phyloP scores from a whole-genome alignment of 1,284 basidiomycete species.

The Macrocystidia cucumis region DNA sequence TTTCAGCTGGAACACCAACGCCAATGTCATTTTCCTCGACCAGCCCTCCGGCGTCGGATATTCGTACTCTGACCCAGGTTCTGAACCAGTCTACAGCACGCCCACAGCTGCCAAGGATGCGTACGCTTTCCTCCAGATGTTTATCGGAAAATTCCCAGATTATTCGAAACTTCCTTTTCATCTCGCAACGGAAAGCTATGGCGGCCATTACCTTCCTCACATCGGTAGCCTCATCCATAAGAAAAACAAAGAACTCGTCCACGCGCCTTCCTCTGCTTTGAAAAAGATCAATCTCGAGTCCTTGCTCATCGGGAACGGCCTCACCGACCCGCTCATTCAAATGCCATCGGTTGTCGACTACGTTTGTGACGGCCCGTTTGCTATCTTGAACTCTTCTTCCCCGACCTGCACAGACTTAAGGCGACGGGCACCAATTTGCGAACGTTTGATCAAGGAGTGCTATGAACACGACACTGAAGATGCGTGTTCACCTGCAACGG shows the following conservation, averaged over 20 bases:
- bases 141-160: conserved; percentile 65
- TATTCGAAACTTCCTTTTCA: conserved; percentile 67
- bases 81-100: conserved; percentile 64
- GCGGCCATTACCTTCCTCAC: conserved; percentile 78
- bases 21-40: conserved; percentile 70
- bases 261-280: conserved; percentile 31
- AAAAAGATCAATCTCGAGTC: conserved; percentile 71
- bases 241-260: conserved; percentile 53
- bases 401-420: conserved; percentile 57
- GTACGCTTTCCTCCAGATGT: conserved; percentile 86
- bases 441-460: conserved; percentile 60
- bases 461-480: conserved; percentile 50
- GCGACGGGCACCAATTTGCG: conserved; percentile 64
- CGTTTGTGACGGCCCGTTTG: conserved; percentile 71
- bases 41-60: conserved; percentile 88
- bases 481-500: conserved; percentile 51
- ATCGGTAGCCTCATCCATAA: conserved; percentile 72
- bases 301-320: conserved; percentile 76
- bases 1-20: conserved; percentile 67
- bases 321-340: conserved; percentile 74
- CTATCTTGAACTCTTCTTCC: conserved; percentile 62
- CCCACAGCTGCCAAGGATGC: conserved; percentile 79
- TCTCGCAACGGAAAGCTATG: conserved; percentile 70
- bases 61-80: conserved; percentile 73
- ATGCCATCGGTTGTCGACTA: conserved; percentile 76